phyloP scores from a whole-genome alignment of 2,329 filamentous ascomycete species.

The Xylaria digitata region DNA sequence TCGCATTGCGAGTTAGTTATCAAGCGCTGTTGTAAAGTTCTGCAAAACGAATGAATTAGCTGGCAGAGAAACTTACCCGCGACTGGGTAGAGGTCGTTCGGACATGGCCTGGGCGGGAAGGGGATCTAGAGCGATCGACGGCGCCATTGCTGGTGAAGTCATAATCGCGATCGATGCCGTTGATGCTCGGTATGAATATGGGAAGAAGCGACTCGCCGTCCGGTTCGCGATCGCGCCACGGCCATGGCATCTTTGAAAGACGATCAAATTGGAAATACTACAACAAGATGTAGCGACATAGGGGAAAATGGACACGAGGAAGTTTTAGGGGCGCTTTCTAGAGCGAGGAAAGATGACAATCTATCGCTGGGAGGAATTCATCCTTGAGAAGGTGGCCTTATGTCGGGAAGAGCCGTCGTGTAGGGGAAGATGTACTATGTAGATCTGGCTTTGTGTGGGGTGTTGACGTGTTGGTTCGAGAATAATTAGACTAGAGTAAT shows the following conservation, averaged over 20 bases:
- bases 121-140: conserved; percentile 51
- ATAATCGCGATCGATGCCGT: conserved; percentile 47
- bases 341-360: conserved; percentile 8
- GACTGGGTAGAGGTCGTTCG: conserved; percentile 67
- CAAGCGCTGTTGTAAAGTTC: neutral
- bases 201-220: conserved; percentile 53
- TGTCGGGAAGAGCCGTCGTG: conserved; percentile 15
- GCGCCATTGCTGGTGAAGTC: conserved; percentile 44
- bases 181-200: conserved; percentile 50
- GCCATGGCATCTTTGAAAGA: conserved; percentile 53
- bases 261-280: conserved; percentile 40
- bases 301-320: conserved; percentile 33
- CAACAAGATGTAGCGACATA: conserved; percentile 42
- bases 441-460: conserved; percentile 17
- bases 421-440: conserved; percentile 8
- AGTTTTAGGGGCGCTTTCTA: conserved; percentile 9
- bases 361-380: conserved; percentile 24
- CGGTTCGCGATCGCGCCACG: conserved; percentile 51
- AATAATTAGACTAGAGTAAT: too few species aligned
- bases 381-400: conserved; percentile 19
- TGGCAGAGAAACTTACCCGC: conserved; percentile 56
- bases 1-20: conserved; percentile 15
- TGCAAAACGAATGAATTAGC: conserved; percentile 7
- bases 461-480: conserved; percentile 20
- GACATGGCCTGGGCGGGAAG: conserved; percentile 52